Evolutionary conservation across 371 early-diverging fungal genomes (phyloP).

Genomic region (Mortierella sp.): DNA sequence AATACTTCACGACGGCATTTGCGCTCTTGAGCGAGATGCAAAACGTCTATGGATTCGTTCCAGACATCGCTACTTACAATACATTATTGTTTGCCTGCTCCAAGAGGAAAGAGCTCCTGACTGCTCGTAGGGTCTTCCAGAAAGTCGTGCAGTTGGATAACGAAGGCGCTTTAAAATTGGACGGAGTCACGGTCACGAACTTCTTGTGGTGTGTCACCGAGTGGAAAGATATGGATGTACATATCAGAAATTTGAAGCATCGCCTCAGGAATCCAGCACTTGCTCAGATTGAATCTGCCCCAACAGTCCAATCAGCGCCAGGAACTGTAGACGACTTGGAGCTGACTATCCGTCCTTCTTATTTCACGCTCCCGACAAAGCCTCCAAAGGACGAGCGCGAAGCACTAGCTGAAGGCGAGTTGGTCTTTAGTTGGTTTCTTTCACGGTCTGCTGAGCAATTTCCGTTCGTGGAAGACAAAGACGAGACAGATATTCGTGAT

Average conservation of each 20-base stretch:
- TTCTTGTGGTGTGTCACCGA: constrained; percentile 77
- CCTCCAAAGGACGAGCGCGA: constrained; percentile 59
- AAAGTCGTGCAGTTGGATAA: constrained; percentile 64
- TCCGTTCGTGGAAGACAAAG: neutral
- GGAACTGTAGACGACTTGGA: constrained; percentile 8
- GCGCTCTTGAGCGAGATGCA: constrained; percentile 87
- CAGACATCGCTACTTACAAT: constrained; percentile 84
- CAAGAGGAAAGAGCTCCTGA: constrained; percentile 69
- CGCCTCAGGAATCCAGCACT: constrained; percentile 6
- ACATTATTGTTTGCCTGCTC: constrained; percentile 83
- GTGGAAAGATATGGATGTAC: constrained; percentile 58
- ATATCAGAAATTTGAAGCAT: constrained; percentile 40
- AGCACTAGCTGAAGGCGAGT: constrained; percentile 61
- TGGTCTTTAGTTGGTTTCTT: constrained; percentile 58
- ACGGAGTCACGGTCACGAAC: constrained; percentile 71
- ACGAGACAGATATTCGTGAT: neutral
- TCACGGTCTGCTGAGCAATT: constrained; percentile 32
- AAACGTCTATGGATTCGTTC: constrained; percentile 80
- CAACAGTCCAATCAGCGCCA: constrained; percentile 1
- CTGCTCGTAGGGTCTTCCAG: constrained; percentile 73
- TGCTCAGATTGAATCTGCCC: constrained; percentile 11
- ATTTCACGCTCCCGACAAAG: constrained; percentile 48
- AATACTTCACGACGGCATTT: constrained; percentile 82
- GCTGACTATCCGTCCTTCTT: constrained; percentile 30
- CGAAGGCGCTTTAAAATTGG: constrained; percentile 61